These are phyloP conservation scores for Xylariales sp. DNA, from an alignment of 2,329 filamentous ascomycete species.

Conservation along the genomic window DNA sequence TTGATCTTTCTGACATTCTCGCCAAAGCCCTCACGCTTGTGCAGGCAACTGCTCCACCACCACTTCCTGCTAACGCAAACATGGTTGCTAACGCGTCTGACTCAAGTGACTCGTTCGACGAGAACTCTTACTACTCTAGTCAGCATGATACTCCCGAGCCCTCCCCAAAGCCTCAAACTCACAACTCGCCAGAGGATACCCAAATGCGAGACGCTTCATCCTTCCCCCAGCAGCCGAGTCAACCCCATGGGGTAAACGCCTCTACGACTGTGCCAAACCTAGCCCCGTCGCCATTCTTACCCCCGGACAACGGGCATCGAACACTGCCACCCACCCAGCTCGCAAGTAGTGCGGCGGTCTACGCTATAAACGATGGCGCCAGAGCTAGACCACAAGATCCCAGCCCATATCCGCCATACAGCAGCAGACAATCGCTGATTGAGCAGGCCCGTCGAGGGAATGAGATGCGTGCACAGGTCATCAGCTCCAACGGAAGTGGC, in stretches of 20 bases:
- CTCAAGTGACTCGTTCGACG: slow-evolving; percentile 78
- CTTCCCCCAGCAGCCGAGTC: slow-evolving; percentile 27
- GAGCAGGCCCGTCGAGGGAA: slow-evolving; percentile 13
- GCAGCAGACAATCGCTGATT: too few relatives aligned
- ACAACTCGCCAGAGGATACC: slow-evolving; percentile 37
- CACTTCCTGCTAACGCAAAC: slow-evolving; percentile 53
- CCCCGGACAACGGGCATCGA: slow-evolving; percentile 6
- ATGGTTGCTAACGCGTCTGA: slow-evolving; percentile 53
- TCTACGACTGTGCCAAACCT: slow-evolving; percentile 13
- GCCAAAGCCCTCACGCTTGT: slow-evolving; percentile 66
- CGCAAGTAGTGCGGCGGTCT: slow-evolving; percentile 10
- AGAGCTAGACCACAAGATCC: slow-evolving; percentile 9
- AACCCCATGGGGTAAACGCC: slow-evolving; percentile 1
- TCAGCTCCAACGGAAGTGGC: slow-evolving; percentile 34
- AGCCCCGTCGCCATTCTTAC: slow-evolving; percentile 5
- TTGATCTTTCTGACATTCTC: slow-evolving; percentile 70
- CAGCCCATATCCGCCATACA: slow-evolving; percentile 1
- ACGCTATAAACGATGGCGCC: slow-evolving; percentile 1
- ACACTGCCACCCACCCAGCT: slow-evolving; percentile 12
- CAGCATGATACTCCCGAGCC: slow-evolving; percentile 73
- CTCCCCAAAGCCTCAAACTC: slow-evolving; percentile 43
- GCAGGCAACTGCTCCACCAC: slow-evolving; percentile 59
- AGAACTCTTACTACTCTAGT: slow-evolving; percentile 95
- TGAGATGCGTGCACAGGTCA: slow-evolving; percentile 22
- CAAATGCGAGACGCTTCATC: slow-evolving; percentile 33